Conservation (phyloP, 352 stramenopile species). For the Globisporangium emineosum region DNA sequence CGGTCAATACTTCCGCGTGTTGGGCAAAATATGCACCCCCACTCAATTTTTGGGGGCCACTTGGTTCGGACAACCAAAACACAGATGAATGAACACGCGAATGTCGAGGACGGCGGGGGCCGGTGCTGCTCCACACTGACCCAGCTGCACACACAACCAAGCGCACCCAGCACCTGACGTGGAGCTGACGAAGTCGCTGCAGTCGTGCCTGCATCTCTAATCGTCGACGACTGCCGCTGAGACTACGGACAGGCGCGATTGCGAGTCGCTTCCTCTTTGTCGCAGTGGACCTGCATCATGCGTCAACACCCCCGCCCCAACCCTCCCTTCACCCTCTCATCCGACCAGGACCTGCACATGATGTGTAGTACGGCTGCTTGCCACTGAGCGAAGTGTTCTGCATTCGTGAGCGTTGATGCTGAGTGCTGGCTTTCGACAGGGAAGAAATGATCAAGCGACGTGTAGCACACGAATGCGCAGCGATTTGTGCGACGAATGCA, state of each 20-base stretch:
- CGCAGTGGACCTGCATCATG: background rate
- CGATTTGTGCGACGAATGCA: background rate
- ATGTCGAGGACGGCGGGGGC: background rate
- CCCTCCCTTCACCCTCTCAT: background rate
- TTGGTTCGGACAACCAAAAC: background rate
- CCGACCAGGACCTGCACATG: no score
- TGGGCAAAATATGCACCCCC: no score
- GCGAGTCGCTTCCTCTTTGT: background rate
- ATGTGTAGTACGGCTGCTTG: background rate
- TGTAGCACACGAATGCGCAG: background rate
- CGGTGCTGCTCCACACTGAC: background rate
- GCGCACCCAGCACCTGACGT: background rate
- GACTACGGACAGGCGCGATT: background rate
- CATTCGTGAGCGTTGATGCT: no score
- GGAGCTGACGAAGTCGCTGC: background rate
- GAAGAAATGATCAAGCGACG: background rate
- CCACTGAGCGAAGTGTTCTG: background rate
- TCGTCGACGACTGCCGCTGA: background rate
- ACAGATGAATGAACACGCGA: background rate
- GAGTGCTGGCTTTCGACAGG: background rate
- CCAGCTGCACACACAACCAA: background rate
- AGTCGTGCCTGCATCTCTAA: background rate
- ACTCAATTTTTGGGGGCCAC: no score
- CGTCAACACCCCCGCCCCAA: background rate
- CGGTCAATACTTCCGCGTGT: no score